phyloP scores from a whole-genome alignment of 805 yeast genomes.

The Grigorovia transvaalensis region DNA sequence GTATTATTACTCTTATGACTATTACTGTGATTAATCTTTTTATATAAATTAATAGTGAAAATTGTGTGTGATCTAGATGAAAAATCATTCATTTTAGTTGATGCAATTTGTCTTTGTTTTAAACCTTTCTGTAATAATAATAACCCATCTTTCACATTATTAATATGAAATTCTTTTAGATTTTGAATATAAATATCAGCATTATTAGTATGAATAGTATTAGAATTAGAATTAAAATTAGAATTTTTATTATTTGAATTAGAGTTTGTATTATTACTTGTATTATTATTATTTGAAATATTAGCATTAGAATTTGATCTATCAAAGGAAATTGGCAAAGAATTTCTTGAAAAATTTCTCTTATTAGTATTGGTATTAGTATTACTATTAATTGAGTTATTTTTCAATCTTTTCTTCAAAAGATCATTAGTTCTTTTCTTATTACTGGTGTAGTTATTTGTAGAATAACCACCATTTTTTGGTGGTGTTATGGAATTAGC shows the following conservation, averaged over 20 bases:
- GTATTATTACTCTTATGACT: no score
- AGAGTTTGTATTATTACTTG: constrained; percentile 3
- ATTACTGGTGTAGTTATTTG: constrained; percentile 14
- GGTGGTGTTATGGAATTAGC: constrained; percentile 10
- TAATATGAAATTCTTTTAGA: constrained; percentile 49
- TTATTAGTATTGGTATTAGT: neutral
- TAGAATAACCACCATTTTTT: constrained; percentile 8
- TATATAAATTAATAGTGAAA: constrained; percentile 52
- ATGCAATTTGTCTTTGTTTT: constrained; percentile 51
- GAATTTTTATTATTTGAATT: constrained; percentile 11
- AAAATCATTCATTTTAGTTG: constrained; percentile 62
- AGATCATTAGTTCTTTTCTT: constrained; percentile 5
- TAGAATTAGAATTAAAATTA: constrained; percentile 5
- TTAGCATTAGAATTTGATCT: neutral
- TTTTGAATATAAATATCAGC: constrained; percentile 47
- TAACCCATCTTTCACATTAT: constrained; percentile 47
- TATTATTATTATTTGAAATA: neutral
- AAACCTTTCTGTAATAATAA: constrained; percentile 46
- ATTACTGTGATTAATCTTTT: no score
- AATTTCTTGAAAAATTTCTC: neutral
- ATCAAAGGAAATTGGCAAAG: constrained; percentile 2
- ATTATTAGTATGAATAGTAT: constrained; percentile 9
- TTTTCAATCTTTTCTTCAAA: constrained; percentile 6
- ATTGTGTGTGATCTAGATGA: constrained; percentile 74
- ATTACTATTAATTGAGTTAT: neutral